These are phyloP conservation scores for Sanguinoderma infundibulare DNA, from an alignment of 1,284 basidiomycete genomes.

Conservation along the genomic window DNA sequence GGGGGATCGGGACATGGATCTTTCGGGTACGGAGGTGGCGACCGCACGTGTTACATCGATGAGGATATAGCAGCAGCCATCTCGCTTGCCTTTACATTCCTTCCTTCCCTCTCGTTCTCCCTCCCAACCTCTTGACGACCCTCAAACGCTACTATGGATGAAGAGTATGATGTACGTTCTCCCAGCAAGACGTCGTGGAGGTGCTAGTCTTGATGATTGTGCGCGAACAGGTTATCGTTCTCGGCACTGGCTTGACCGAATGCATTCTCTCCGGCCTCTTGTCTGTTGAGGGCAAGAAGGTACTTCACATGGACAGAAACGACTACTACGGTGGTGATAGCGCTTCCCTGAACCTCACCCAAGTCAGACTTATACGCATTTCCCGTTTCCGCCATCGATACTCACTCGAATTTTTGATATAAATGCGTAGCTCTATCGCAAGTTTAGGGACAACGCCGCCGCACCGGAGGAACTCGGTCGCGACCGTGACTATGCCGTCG, in stretches of 20 bases:
- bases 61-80: slow-evolving; percentile 22
- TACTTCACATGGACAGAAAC: slow-evolving; percentile 99
- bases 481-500: slow-evolving; percentile 95
- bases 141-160: slow-evolving; percentile 67
- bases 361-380: slow-evolving; percentile 56
- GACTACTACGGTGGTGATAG: slow-evolving; percentile 99
- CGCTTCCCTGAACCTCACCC: slow-evolving; percentile 96
- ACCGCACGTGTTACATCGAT: slow-evolving; percentile 29
- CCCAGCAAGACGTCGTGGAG: background rate
- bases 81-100: slow-evolving; percentile 11
- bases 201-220: slow-evolving; percentile 8
- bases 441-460: slow-evolving; percentile 83
- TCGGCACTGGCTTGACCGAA: slow-evolving; percentile 97
- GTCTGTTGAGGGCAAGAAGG: slow-evolving; percentile 99
- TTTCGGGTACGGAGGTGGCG: slow-evolving; percentile 22
- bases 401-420: slow-evolving; percentile 16
- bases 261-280: slow-evolving; percentile 97
- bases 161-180: slow-evolving; percentile 79
- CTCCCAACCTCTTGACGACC: slow-evolving; percentile 2
- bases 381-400: slow-evolving; percentile 8
- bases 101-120: slow-evolving; percentile 16
- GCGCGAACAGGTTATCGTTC: slow-evolving; percentile 78
- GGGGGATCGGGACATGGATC: slow-evolving; percentile 16
- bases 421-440: slow-evolving; percentile 87
- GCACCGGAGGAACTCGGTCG: slow-evolving; percentile 84